A percentile compares a stretch with the other conserved stretches of the same genome.
Evolutionary conservation across 306 rosid species (phyloP).

Genomic region (Quercus glauca): DNA sequence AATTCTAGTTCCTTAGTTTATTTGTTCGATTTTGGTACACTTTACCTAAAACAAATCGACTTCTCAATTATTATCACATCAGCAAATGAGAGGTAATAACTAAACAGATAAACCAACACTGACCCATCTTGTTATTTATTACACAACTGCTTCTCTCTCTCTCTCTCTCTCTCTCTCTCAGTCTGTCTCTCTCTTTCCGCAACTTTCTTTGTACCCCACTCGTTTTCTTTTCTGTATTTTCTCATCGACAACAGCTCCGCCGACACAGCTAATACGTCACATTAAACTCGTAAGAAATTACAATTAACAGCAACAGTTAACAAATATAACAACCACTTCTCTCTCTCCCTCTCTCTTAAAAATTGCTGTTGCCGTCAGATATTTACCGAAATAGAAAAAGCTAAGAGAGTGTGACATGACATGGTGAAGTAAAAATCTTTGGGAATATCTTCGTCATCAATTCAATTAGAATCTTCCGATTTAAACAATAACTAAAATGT

Average conservation of each 20-base stretch:
- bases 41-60: neutral
- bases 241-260: neutral
- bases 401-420: neutral
- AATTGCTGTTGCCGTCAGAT: neutral
- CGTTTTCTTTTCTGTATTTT: neutral
- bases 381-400: neutral
- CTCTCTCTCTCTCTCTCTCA: neutral
- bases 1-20: neutral
- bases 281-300: neutral
- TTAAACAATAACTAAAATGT: neutral
- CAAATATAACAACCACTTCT: neutral
- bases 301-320: neutral
- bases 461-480: neutral
- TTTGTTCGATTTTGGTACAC: neutral
- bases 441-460: neutral
- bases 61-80: neutral
- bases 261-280: conserved; percentile 4
- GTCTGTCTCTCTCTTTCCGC: neutral
- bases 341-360: too few relatives aligned
- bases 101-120: neutral
- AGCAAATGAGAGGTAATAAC: neutral
- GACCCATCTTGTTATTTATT: neutral
- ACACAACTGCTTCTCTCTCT: neutral
- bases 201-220: conserved; percentile 1
- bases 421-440: too few relatives aligned